Evolutionary conservation across 495 filamentous ascomycete species (phyloP), one percentile per base, ranked within the genome.

Genomic region (Cladorrhinum samala): DNA sequence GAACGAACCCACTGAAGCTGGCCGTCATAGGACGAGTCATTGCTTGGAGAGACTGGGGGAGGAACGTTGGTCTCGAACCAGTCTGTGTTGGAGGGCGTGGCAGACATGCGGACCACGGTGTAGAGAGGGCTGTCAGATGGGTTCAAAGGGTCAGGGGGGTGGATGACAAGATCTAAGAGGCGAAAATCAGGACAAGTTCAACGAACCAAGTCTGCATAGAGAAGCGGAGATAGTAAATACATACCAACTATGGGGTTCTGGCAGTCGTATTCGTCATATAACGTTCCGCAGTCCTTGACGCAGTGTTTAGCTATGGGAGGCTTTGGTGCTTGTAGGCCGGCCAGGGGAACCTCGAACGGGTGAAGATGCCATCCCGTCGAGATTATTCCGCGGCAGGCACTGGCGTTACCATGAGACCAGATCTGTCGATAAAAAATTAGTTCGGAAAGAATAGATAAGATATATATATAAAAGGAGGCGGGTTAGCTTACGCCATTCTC

Each of bases 31-130:
- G 21, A 30, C 4, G 30, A 23, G 2, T 55, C 49, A 30, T 69
- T 56, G 19, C 49, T 56, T 0, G 59, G 14, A 23, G 5, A 3
- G n/a, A 30, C 3, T 3, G 21, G 45, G 2, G 60, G 41, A 13
- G 63, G 55, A 13, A 69, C 43, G 50, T 77, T 77, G 9, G 66
- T 74, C 39, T 77, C 66, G 46, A 68, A 72, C 74, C 73, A 78
- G 42, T 62, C 61, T 1, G 61, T 52, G 44, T 73, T 76, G 17
- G 68, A 69, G 21, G 71, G 54, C 2, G 72, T 76, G 8, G 73
- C 74, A 0, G 74, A 76, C 25, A 70, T 57, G 17, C 75, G 72
- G n/a, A 72, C 60, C 9, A 73, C 63, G 1, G 74, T 72, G 51
- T 75, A 78, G 1, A 64, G 57, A 0, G 73, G 72, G 2, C 57